Percentiles rank a stretch among this genome's conserved stretches.
These are phyloP conservation scores for Panaeolus papilionaceus DNA, from an alignment of 768 basidiomycete species.

Conservation along the genomic window DNA sequence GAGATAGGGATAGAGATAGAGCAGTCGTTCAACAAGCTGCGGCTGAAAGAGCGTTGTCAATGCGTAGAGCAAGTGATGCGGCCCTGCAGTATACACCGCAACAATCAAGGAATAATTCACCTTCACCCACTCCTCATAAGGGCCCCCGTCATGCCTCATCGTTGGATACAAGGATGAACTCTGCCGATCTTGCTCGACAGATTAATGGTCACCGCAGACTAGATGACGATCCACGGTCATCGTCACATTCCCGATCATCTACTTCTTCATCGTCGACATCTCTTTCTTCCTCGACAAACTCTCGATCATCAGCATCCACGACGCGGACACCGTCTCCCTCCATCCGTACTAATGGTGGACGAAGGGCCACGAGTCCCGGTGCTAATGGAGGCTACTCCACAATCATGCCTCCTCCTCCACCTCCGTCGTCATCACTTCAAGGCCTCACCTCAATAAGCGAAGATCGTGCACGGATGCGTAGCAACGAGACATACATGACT, in stretches of 20 bases:
- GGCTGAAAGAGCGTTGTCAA: slow-evolving; percentile 36
- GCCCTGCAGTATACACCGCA: slow-evolving; percentile 31
- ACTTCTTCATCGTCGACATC: slow-evolving; percentile 25
- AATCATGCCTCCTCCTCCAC: slow-evolving; percentile 26
- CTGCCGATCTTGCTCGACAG: slow-evolving; percentile 32
- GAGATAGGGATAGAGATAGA: slow-evolving; percentile 37
- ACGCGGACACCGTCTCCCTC: slow-evolving; percentile 8
- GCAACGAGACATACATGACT: slow-evolving; percentile 72
- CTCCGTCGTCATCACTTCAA: slow-evolving; percentile 23
- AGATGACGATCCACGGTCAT: slow-evolving; percentile 24
- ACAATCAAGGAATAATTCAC: slow-evolving; percentile 21
- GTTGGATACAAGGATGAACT: slow-evolving; percentile 38
- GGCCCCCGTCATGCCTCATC: slow-evolving; percentile 27
- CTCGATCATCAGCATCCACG: slow-evolving; percentile 18
- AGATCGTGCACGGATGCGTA: slow-evolving; percentile 60
- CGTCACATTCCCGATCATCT: slow-evolving; percentile 25
- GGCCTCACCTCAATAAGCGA: slow-evolving; percentile 43
- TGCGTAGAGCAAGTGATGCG: slow-evolving; percentile 39
- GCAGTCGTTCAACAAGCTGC: slow-evolving; percentile 12
- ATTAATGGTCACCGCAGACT: slow-evolving; percentile 27
- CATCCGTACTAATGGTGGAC: slow-evolving; percentile 16
- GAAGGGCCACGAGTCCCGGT: slow-evolving; percentile 18
- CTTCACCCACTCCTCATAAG: slow-evolving; percentile 18
- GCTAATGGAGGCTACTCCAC: slow-evolving; percentile 1
- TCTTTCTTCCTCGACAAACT: slow-evolving; percentile 25